Evolutionary conservation across 2,329 filamentous ascomycete genomes (phyloP), one percentile per base, ranked within the genome.

Genomic region (Arthrobotrys entomopaga): DNA sequence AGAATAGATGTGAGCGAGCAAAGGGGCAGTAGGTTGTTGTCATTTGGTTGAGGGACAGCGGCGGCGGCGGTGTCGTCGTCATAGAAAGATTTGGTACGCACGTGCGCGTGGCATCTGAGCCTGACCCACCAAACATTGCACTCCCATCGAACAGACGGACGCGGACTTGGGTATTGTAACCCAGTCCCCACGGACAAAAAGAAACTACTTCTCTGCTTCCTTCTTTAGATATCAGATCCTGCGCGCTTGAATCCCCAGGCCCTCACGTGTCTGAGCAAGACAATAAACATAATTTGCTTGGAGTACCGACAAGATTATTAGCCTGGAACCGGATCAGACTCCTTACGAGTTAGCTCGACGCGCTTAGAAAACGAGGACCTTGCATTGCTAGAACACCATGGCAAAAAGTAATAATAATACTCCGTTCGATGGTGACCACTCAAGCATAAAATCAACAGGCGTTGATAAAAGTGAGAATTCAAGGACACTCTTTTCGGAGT

Each of bases 401-500:
- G 56, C 56, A 29, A 29, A 59, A 13, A 20, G 46, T 3, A 34
- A 34, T 34, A 34, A 34, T 34, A 48, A 59, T 16, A 13, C 40
- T 19, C 56, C 54, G 38, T 26, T 20, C 22, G 13, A 19, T 8
- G 43, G 50, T 24, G 46, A 16, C 16, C 8, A 19, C 16, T 8
- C 22, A n/a, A 2, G 22, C 7, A 34, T 34, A 34, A 34, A 34
- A 34, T 24, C 54, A 2, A 4, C 19, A 26, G 46, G 13, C 49
- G 3, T 34, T 15, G 16, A 24, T 15, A 54, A 43, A 29, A 19
- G 2, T 7, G 60, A 65, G 20, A 15, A 8, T 26, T 15, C 48
- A n/a, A 13, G 20, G 13, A 53, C 48, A n/a, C 24, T 34, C 6
- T 57, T 65, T 22, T 50, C 63, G 40, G 63, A 58, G 63, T 66